phyloP scores from a whole-genome alignment of 306 rosid genomes.

The Myrica gale region DNA sequence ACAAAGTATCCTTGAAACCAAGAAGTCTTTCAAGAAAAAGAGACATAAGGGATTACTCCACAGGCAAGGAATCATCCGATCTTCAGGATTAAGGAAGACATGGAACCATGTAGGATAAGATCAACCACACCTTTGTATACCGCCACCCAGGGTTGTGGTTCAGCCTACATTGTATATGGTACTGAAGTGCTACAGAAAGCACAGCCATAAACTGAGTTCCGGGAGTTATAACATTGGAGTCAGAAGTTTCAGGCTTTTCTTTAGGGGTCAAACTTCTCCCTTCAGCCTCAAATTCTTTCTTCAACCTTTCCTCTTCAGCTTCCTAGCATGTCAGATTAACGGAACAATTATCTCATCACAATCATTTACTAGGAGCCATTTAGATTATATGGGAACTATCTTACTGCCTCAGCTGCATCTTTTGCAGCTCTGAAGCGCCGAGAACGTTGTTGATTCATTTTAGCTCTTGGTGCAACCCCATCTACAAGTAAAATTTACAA shows the following conservation, averaged over 20 bases:
- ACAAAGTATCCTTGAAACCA: constrained; percentile 55
- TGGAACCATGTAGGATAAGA: constrained; percentile 25
- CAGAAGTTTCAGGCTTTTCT: constrained; percentile 73
- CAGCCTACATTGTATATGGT: constrained; percentile 76
- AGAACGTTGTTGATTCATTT: constrained; percentile 98
- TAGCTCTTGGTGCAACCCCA: constrained; percentile 98
- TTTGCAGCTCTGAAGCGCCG: constrained; percentile 95
- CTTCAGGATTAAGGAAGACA: constrained; percentile 36
- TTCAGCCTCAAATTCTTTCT: constrained; percentile 68
- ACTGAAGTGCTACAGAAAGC: constrained; percentile 89
- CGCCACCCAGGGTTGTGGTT: constrained; percentile 79
- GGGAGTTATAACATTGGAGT: constrained; percentile 91
- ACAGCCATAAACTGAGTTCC: constrained; percentile 92
- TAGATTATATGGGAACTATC: constrained; percentile 28
- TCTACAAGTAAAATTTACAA: constrained; percentile 41
- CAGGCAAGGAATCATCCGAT: constrained; percentile 38
- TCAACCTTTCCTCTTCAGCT: constrained; percentile 90
- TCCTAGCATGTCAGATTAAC: constrained; percentile 47
- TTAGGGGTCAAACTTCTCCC: constrained; percentile 49
- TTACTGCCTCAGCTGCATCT: constrained; percentile 95
- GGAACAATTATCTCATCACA: constrained; percentile 24
- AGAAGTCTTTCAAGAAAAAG: constrained; percentile 43
- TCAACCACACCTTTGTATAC: constrained; percentile 65
- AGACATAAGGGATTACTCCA: constrained; percentile 48
- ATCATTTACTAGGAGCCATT: constrained; percentile 17